Conservation (phyloP, 805 yeast species). For the Naumovozyma castellii region DNA sequence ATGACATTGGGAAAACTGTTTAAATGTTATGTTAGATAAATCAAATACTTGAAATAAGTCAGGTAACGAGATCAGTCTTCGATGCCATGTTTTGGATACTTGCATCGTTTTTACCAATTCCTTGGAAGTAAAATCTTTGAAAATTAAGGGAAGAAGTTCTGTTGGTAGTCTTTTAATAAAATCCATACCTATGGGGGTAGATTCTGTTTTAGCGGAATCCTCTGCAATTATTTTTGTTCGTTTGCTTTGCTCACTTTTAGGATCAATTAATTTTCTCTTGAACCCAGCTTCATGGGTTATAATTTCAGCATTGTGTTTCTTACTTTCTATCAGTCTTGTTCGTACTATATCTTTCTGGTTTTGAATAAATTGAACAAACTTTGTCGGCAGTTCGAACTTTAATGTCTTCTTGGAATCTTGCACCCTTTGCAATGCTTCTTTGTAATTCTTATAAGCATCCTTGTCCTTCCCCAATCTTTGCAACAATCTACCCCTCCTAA, state of each 20-base stretch:
- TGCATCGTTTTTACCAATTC: constrained; percentile 13
- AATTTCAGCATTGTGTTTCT: neutral
- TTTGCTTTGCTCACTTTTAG: constrained; percentile 12
- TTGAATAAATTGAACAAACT: constrained; percentile 7
- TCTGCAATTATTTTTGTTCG: neutral
- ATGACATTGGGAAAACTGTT: constrained; percentile 11
- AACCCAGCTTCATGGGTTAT: neutral
- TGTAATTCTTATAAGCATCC: constrained; percentile 17
- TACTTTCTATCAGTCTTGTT: constrained; percentile 2
- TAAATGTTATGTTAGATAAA: constrained; percentile 10
- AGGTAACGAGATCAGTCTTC: constrained; percentile 12
- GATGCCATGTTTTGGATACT: constrained; percentile 19
- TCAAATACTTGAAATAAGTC: constrained; percentile 13
- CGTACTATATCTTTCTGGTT: constrained; percentile 12
- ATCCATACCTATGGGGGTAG: constrained; percentile 8
- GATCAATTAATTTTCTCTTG: constrained; percentile 16
- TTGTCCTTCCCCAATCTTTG: constrained; percentile 13
- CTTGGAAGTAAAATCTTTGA: constrained; percentile 11
- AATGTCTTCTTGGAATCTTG: constrained; percentile 8
- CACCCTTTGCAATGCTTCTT: constrained; percentile 11
- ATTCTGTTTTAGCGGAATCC: no score
- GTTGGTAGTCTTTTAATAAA: constrained; percentile 16
- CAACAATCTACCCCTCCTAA: constrained; percentile 21
- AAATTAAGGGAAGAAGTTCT: constrained; percentile 19
- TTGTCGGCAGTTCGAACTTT: constrained; percentile 9